Evolutionary conservation across 2,329 filamentous ascomycete species (phyloP).

Genomic region (Talaromyces pinophilus): DNA sequence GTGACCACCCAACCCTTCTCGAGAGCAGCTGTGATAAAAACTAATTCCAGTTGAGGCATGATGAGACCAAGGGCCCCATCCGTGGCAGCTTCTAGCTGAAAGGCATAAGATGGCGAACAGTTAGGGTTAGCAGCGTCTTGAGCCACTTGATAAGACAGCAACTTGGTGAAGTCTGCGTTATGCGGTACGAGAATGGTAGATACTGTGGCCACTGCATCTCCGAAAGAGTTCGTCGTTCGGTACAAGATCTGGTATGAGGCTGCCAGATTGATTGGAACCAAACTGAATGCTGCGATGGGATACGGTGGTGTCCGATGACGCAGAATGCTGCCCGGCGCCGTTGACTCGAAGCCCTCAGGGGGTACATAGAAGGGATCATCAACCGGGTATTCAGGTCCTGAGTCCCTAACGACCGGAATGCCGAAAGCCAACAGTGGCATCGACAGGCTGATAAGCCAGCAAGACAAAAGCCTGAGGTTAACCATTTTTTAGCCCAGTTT

Average conservation of each 20-base stretch:
- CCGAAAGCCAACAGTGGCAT: constrained; percentile 10
- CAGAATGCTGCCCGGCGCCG: constrained; percentile 32
- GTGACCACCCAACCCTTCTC: constrained; percentile 51
- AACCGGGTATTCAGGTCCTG: constrained; percentile 25
- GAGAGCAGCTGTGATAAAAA: constrained; percentile 41
- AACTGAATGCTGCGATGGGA: constrained; percentile 30
- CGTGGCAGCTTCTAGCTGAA: constrained; percentile 42
- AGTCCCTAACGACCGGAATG: neutral
- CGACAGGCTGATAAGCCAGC: constrained; percentile 13
- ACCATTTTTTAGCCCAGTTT: neutral
- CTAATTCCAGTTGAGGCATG: constrained; percentile 39
- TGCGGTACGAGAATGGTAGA: constrained; percentile 44
- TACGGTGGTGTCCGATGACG: constrained; percentile 29
- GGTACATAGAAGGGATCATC: constrained; percentile 35
- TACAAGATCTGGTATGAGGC: constrained; percentile 43
- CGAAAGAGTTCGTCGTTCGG: constrained; percentile 41
- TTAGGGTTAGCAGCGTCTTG: constrained; percentile 33
- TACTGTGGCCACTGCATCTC: constrained; percentile 41
- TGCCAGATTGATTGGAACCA: constrained; percentile 28
- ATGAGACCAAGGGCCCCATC: constrained; percentile 37
- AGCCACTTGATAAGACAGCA: constrained; percentile 49
- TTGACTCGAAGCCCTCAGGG: constrained; percentile 32
- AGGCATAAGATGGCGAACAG: constrained; percentile 32
- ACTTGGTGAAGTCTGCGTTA: constrained; percentile 32
- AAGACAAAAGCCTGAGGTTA: constrained; percentile 1